Evolutionary conservation across 768 basidiomycete genomes (phyloP), one percentile per base, ranked within the genome.

Genomic region (Roridomyces roridus): DNA sequence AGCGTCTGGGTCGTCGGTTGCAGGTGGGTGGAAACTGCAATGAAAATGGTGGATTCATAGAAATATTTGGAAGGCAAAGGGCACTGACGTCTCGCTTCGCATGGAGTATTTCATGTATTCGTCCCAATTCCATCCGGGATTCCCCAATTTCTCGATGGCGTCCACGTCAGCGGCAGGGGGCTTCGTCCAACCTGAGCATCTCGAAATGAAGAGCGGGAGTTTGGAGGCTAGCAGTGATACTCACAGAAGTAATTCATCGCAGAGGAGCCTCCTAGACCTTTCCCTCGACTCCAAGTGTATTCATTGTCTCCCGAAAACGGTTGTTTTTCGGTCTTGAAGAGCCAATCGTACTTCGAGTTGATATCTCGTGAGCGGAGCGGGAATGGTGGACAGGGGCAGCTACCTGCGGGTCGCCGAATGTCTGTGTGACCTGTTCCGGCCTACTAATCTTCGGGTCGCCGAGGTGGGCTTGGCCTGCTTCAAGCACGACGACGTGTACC

Each of bases 71-170:
- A 50, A 24, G 5, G 7, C 11, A 25, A 17, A 42, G 25, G 20
- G 31, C 28, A 51, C 26, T 44, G 29, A 80, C 79, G 62, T 76
- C 60, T 77, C 76, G 9, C 70, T 64, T 48, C 71, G 74, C 54
- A 67, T 69, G 6, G 70, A 72, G 55, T 78, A 78, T 44, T 75
- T 73, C 9, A 68, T 49, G 47, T 73, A 78, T 21, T 75, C 71
- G 0, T 71, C 63, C 80, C 80, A 85, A 59, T 82, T 83, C 83
- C 83, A 85, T 6, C 82, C 83, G 1, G 73, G 71, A 52, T 84
- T 84, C 9, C 83, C 83, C 12, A 85, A 70, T 46, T 70, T 68
- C 59, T 83, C 82, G 43, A 78, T 70, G 9, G 69, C 72, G 49
- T 73, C 68, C 21, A 71, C 52, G 40, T 72, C 72, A 3, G 42